A percentile compares a stretch with the other conserved stretches of the same genome.
These are phyloP conservation scores for Penicillium sp. DNA, from an alignment of 2,329 filamentous ascomycete genomes.

Conservation along the genomic window DNA sequence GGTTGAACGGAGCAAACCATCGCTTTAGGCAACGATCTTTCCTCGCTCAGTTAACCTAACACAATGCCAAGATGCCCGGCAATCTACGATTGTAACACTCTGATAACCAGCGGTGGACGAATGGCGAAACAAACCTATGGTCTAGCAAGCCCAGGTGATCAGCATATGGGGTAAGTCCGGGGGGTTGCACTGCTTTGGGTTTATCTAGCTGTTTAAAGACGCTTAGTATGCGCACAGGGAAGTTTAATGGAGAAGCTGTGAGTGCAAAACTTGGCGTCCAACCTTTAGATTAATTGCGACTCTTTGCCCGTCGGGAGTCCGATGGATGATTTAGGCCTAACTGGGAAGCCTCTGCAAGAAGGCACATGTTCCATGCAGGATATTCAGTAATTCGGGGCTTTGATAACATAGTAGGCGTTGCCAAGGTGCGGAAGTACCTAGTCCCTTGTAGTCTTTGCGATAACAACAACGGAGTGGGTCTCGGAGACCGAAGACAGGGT, in stretches of 20 bases:
- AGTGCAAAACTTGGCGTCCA: background rate
- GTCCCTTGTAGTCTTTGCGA: background rate
- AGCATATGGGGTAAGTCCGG: background rate
- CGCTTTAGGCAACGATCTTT: slow-evolving; percentile 7
- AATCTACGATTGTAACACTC: slow-evolving; percentile 7
- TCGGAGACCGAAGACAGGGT: background rate
- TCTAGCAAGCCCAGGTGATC: background rate
- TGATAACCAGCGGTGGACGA: background rate
- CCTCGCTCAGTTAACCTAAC: slow-evolving; percentile 2
- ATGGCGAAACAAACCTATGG: too few species aligned
- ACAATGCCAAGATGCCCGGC: slow-evolving; percentile 9
- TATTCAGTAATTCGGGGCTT: background rate
- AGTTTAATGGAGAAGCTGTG: background rate
- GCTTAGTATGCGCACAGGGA: background rate
- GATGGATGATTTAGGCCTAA: background rate
- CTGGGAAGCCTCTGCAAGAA: background rate
- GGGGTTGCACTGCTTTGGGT: background rate
- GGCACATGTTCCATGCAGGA: background rate
- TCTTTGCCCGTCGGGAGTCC: slow-evolving; percentile 10
- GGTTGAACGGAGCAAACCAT: background rate
- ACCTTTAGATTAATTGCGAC: slow-evolving; percentile 1
- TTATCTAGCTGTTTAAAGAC: background rate
- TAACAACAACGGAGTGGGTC: background rate
- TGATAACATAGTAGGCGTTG: background rate
- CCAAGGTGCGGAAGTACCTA: background rate